A percentile compares a stretch with the other conserved stretches of the same genome.
Conservation (phyloP, 1,284 basidiomycete genomes). For the Erythrobasidium hasegawianum region DNA sequence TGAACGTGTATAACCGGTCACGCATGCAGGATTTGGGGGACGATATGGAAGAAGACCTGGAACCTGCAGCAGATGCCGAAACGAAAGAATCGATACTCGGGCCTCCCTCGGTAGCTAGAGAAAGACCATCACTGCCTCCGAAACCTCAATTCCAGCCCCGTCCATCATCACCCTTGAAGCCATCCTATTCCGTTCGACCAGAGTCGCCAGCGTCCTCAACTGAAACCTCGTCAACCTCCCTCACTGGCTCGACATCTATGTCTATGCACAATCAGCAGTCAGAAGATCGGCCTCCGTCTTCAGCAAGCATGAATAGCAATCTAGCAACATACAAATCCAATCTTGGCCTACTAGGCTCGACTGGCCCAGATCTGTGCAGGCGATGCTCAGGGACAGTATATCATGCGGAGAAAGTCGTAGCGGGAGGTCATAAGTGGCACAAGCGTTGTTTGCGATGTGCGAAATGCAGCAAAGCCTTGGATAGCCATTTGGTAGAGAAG, state of each 20-base stretch:
- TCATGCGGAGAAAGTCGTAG: constrained; percentile 35
- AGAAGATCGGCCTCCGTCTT: not conserved
- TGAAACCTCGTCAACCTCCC: constrained; percentile 3
- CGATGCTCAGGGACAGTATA: constrained; percentile 33
- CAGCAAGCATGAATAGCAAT: not conserved
- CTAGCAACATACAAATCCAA: constrained; percentile 24
- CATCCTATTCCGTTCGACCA: constrained; percentile 1
- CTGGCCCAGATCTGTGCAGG: constrained; percentile 28
- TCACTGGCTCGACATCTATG: not conserved
- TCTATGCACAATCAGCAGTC: not conserved
- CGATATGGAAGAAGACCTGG: not conserved
- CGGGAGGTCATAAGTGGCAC: constrained; percentile 37
- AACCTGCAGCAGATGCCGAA: too few species aligned
- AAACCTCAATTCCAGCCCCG: not conserved
- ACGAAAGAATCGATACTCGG: not conserved
- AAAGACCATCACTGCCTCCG: not conserved
- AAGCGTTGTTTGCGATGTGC: constrained; percentile 36
- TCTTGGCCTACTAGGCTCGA: constrained; percentile 12
- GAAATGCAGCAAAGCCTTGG: constrained; percentile 32
- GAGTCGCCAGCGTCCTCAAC: constrained; percentile 19
- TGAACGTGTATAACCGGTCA: constrained; percentile 22
- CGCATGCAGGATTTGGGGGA: constrained; percentile 28
- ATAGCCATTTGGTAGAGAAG: constrained; percentile 30
- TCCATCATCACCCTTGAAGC: constrained; percentile 21
- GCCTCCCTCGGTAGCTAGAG: not conserved